Evolutionary conservation across 176 grass and related monocot genomes (phyloP), one percentile per base, ranked within the genome.

Genomic region (Poa pratensis): DNA sequence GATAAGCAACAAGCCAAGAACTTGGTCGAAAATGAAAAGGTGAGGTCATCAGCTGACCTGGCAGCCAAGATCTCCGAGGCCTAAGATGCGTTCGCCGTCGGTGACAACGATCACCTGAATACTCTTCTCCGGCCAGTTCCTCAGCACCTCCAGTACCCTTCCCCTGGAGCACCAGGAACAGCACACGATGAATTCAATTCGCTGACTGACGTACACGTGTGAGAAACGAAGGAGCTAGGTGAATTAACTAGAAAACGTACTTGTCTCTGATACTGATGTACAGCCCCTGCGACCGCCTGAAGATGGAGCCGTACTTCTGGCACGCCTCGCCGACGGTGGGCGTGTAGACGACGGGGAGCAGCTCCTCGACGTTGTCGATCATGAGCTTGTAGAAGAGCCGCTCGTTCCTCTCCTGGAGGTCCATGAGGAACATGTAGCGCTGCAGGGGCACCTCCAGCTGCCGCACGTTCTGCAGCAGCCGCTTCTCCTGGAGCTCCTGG

Each of bases 261-360:
- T 91, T 98, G 40, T 98, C 95, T 63, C 91, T 95, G 53, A 98
- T 80, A 48, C 95, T 98, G 66, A 98, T 87, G 64, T 88, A 95
- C 49, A 98, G 88, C 18, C 95, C 95, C 73, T 98, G 93, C 0
- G 91, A 84, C 28, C 86, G 85, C 79, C 83, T 88, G 75, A 98
- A 95, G 79, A 95, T 95, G 5, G 93, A 92, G 17, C 95, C 91
- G 34, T 95, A 95, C 73, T 98, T 98, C 86, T 95, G 93, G 88
- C 95, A 98, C 24, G 95, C 95, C 89, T 98, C 91, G n/a, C 95
- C 95, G 8, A 98, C 93, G 46, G 95, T 98, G 32, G 95, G 95
- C n/a, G 93, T 95, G 69, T 98, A 98, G 22, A 98, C 95, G 57
- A 98, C 85, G 8, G 95, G 93, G 49, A 98, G 91, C 73, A 98